These are phyloP conservation scores for Citeromyces siamensis DNA, from an alignment of 1,139 yeast genomes.

Conservation along the genomic window DNA sequence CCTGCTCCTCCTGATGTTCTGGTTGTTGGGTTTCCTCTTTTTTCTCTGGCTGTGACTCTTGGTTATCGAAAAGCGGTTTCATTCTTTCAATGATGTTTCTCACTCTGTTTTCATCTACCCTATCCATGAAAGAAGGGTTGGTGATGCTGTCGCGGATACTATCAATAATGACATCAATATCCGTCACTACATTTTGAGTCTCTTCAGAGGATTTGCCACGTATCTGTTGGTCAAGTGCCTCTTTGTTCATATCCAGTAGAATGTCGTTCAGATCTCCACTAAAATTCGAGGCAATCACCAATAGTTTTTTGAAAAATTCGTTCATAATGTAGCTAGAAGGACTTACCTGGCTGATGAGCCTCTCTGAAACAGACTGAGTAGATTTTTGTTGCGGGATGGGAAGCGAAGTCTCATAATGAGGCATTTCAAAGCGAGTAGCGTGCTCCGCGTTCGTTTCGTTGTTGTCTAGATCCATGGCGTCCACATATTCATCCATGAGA, in stretches of 20 bases:
- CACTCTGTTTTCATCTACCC: background rate
- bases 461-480: conserved; percentile 12
- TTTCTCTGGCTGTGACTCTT: background rate
- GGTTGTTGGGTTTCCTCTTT: conserved; percentile 6
- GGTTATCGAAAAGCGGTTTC: background rate
- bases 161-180: conserved; percentile 10
- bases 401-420: background rate
- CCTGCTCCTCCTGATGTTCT: conserved; percentile 6
- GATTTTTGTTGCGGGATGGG: background rate
- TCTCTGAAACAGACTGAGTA: background rate
- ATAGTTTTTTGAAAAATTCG: background rate
- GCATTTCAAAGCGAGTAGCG: conserved; percentile 5
- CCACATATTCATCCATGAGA: conserved; percentile 27
- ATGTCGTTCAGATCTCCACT: background rate
- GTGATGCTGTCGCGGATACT: conserved; percentile 4
- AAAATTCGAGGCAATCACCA: background rate
- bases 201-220: background rate
- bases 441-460: conserved; percentile 8
- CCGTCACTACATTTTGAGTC: background rate
- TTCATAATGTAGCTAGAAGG: background rate
- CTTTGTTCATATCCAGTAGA: background rate
- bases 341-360: background rate
- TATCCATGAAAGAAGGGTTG: background rate
- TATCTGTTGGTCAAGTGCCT: background rate
- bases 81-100: background rate